Conservation (phyloP, 495 filamentous ascomycete genomes). For the Aspergillus incahuasiensis region DNA sequence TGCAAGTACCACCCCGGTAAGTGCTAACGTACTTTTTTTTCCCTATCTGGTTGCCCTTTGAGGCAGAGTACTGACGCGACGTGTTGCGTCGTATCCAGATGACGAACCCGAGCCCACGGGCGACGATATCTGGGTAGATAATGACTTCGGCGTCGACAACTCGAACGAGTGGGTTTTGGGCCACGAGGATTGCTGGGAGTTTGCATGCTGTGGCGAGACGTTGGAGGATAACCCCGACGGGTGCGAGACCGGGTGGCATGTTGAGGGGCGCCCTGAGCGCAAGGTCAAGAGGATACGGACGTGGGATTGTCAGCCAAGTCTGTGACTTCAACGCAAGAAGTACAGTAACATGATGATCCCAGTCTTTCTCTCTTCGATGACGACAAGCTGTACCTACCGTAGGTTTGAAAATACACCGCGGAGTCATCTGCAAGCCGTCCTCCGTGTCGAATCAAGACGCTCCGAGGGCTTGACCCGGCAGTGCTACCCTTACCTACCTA, state of each 20-base stretch:
- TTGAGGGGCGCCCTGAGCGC: background rate
- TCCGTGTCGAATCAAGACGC: too few species aligned
- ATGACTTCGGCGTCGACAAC: background rate
- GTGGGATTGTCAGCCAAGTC: background rate
- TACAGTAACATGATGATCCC: too few species aligned
- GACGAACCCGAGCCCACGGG: background rate
- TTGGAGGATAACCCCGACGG: background rate
- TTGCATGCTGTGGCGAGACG: background rate
- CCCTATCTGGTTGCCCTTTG: too few species aligned
- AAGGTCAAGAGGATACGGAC: background rate
- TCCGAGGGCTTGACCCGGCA: too few species aligned
- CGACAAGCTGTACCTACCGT: too few species aligned
- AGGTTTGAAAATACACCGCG: too few species aligned
- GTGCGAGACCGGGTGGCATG: background rate
- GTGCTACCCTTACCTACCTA: too few species aligned
- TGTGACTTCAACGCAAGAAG: too few species aligned
- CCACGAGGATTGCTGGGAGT: background rate
- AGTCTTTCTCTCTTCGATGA: too few species aligned
- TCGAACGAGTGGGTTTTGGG: background rate
- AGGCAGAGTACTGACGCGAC: too few species aligned
- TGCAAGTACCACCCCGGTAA: slow-evolving; percentile 3
- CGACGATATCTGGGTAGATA: background rate
- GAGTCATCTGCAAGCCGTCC: too few species aligned
- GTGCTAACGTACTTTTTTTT: background rate
- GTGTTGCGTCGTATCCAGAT: background rate